A percentile compares a stretch with the other conserved stretches of the same genome.
Conservation (phyloP, 2,329 filamentous ascomycete species). For the Arthrobotrys sinensis region DNA sequence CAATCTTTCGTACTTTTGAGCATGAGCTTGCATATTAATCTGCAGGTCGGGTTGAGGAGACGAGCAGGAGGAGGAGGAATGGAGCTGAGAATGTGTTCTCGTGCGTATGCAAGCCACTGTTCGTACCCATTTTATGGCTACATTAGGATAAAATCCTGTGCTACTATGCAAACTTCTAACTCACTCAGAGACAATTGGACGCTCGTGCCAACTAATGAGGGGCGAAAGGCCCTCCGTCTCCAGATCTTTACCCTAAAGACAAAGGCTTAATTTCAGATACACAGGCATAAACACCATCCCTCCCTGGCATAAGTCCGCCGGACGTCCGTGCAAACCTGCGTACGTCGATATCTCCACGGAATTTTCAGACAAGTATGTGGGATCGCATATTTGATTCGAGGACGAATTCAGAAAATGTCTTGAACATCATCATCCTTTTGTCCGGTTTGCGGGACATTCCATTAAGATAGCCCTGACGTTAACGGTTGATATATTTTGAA, state of each 20-base stretch:
- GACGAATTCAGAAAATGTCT: slow-evolving; percentile 13
- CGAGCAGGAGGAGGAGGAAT: slow-evolving; percentile 11
- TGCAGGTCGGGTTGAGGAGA: slow-evolving; percentile 16
- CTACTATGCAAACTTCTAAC: slow-evolving; percentile 21
- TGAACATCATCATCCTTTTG: slow-evolving; percentile 27
- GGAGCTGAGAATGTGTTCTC: slow-evolving; percentile 11
- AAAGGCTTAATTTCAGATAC: not conserved
- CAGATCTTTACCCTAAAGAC: not conserved
- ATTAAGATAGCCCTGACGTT: slow-evolving; percentile 9
- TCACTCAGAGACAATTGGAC: not conserved
- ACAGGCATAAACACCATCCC: not conserved
- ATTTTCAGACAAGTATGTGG: not conserved
- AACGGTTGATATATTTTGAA: not conserved
- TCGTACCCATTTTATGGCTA: not conserved
- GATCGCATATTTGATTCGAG: not conserved
- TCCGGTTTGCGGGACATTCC: slow-evolving; percentile 35
- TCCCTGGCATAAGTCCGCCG: slow-evolving; percentile 22
- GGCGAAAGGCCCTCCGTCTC: slow-evolving; percentile 1
- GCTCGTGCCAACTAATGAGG: slow-evolving; percentile 26
- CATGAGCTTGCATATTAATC: slow-evolving; percentile 21
- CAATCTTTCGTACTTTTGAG: slow-evolving; percentile 22
- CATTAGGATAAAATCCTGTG: slow-evolving; percentile 16
- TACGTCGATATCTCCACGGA: not conserved
- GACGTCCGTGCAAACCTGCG: slow-evolving; percentile 17
- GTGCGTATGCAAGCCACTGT: slow-evolving; percentile 18